Evolutionary conservation across 345 rosid genomes (phyloP).

Genomic region (Eucalyptus brandiana): DNA sequence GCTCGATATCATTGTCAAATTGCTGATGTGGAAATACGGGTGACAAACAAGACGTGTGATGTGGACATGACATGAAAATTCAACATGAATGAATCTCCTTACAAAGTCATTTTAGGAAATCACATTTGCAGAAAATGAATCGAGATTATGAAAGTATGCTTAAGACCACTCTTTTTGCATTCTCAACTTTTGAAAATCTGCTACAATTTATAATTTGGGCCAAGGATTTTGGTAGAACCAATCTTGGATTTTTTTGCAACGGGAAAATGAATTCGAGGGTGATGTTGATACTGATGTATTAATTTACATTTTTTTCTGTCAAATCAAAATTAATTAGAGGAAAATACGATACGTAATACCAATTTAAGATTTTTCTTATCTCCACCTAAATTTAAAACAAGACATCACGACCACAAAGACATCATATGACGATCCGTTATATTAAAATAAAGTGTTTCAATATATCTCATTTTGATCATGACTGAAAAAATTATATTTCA

Average conservation of each 20-base stretch:
- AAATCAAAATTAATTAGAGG: neutral
- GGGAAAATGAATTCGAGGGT: neutral
- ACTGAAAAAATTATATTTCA: neutral
- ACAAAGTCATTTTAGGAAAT: neutral
- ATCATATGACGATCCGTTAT: rapidly evolving
- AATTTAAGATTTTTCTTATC: neutral
- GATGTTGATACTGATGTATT: rapidly evolving
- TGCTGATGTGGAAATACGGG: rapidly evolving
- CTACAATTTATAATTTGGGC: neutral
- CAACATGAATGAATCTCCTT: neutral
- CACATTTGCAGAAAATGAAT: rapidly evolving
- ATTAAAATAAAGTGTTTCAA: neutral
- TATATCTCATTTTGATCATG: neutral
- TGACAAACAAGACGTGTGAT: neutral
- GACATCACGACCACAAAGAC: rapidly evolving
- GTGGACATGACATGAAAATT: neutral
- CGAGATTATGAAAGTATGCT: neutral
- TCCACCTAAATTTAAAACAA: neutral
- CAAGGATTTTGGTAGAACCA: neutral
- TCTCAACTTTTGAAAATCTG: neutral
- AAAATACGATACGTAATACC: neutral
- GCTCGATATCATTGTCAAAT: rapidly evolving
- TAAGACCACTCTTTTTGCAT: neutral
- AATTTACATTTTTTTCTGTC: neutral
- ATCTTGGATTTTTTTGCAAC: neutral